Evolutionary conservation across 257 asterid species (phyloP), one percentile per base, ranked within the genome.

Genomic region (Gentiana straminea): DNA sequence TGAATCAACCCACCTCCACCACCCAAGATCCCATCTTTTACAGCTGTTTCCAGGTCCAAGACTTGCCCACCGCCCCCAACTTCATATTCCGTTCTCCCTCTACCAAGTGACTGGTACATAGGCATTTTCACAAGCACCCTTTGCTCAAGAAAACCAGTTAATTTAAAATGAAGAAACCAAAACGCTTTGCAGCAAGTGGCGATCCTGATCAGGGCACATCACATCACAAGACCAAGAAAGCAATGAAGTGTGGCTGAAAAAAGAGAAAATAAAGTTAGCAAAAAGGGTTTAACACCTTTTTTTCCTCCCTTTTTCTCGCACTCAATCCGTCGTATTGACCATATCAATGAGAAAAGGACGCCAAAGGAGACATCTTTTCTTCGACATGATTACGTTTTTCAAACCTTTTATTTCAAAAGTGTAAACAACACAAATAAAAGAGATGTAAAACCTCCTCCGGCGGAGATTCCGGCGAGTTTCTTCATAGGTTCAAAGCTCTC

Each of bases 1-100:
- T 41, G 46, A 39, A 68, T 71, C 50, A 63, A 74, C 10, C 60
- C 78, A 15, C 72, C 77, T 11, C 61, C 79, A 49, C 80, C 86
- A 10, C 84, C 81, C 72, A 80, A 74, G 66, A 80, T 74, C 76
- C 86, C 86, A 77, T 77, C 81, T 69, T 80, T 80, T 2, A 74
- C 86, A 2, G 81, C 83, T 6, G 86, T 80, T 60, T 80, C 86
- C 55, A 80, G 86, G 74, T 80, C 84, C 75, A 80, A 68, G n/a
- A 79, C 75, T 33, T 63, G 66, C 64, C 75, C 79, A 54, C 73
- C 64, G 13, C 58, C 70, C 56, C 74, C 79, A 37, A 69, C 73
- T n/a, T 61, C 66, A 50, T 56, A 47, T 36, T 66, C 76, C 12
- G 52, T 70, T 41, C 55, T 66, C 59, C 54, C 68, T 43, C 77